A percentile compares a stretch with the other conserved stretches of the same genome.
Evolutionary conservation across 495 filamentous ascomycete genomes (phyloP).

Genomic region (Collariella sp.): DNA sequence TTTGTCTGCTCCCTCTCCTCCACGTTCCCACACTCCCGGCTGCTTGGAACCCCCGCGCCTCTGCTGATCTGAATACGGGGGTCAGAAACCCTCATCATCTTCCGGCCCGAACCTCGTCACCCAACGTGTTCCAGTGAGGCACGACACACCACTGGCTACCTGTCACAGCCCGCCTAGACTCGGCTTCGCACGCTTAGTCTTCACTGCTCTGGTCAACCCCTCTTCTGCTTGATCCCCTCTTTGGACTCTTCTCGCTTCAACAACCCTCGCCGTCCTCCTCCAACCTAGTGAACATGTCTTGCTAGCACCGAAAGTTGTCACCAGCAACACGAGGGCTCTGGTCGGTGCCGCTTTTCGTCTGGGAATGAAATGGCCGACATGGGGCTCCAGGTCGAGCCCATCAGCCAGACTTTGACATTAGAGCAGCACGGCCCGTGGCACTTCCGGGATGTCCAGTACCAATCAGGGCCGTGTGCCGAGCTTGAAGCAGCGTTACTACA

Average conservation of each 20-base stretch:
- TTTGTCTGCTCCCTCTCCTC: slow-evolving; percentile 8
- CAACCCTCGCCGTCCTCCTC: background rate
- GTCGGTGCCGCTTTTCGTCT: too few species aligned
- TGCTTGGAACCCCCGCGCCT: slow-evolving; percentile 16
- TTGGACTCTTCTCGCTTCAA: too few species aligned
- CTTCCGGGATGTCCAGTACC: slow-evolving; percentile 14
- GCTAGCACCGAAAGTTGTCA: slow-evolving; percentile 6
- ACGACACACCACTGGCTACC: too few species aligned
- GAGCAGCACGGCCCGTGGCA: slow-evolving; percentile 29
- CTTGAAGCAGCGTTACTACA: slow-evolving; percentile 18
- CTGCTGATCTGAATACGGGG: slow-evolving; percentile 2
- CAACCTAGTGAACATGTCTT: slow-evolving; percentile 10
- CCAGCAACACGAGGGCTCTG: background rate
- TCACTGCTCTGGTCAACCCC: too few species aligned
- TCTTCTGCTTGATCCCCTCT: too few species aligned
- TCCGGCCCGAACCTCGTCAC: too few species aligned
- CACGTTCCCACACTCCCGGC: slow-evolving; percentile 11
- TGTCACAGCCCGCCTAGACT: too few species aligned
- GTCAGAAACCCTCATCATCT: slow-evolving; percentile 1
- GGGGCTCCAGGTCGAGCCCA: slow-evolving; percentile 23
- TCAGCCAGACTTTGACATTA: slow-evolving; percentile 19
- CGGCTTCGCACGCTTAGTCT: too few species aligned
- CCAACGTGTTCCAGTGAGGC: too few species aligned
- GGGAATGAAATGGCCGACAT: slow-evolving; percentile 6
- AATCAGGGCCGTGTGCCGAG: slow-evolving; percentile 8